A percentile compares a stretch with the other conserved stretches of the same genome.
Evolutionary conservation across 495 filamentous ascomycete species (phyloP).

Genomic region (Aspergillus panamensis): DNA sequence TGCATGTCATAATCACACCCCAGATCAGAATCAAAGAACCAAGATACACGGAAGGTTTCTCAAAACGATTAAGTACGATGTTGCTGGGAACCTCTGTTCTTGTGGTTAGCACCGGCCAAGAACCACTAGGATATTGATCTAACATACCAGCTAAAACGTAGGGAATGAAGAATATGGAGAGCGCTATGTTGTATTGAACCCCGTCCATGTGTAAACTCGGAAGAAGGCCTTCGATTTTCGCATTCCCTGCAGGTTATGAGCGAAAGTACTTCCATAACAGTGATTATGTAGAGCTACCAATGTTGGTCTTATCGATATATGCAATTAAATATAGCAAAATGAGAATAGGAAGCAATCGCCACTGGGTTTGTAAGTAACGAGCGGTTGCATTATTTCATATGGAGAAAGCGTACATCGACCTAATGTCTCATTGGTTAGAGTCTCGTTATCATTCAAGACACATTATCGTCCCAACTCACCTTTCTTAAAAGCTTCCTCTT

Average conservation of each 20-base stretch:
- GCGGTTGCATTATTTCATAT: background rate
- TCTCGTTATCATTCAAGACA: background rate
- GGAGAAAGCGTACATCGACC: background rate
- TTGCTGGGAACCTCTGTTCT: conserved; percentile 28
- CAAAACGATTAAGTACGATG: conserved; percentile 21
- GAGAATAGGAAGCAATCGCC: background rate
- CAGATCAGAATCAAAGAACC: conserved; percentile 30
- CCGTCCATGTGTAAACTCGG: conserved; percentile 15
- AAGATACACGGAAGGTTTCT: conserved; percentile 21
- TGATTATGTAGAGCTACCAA: background rate
- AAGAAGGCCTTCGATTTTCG: conserved; percentile 23
- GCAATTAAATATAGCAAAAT: conserved; percentile 12
- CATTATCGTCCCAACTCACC: background rate
- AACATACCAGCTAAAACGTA: conserved; percentile 26
- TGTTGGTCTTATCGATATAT: conserved; percentile 14
- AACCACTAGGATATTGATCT: background rate
- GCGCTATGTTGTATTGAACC: conserved; percentile 31
- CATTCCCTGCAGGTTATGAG: conserved; percentile 19
- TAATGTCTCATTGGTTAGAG: background rate
- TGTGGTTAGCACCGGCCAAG: background rate
- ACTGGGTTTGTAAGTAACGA: background rate
- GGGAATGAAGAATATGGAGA: conserved; percentile 39
- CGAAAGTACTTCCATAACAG: background rate
- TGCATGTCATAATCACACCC: conserved; percentile 44
- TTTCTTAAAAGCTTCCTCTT: conserved; percentile 17